Conservation (phyloP, 306 rosid genomes). For the Leucaena leucocephala region DNA sequence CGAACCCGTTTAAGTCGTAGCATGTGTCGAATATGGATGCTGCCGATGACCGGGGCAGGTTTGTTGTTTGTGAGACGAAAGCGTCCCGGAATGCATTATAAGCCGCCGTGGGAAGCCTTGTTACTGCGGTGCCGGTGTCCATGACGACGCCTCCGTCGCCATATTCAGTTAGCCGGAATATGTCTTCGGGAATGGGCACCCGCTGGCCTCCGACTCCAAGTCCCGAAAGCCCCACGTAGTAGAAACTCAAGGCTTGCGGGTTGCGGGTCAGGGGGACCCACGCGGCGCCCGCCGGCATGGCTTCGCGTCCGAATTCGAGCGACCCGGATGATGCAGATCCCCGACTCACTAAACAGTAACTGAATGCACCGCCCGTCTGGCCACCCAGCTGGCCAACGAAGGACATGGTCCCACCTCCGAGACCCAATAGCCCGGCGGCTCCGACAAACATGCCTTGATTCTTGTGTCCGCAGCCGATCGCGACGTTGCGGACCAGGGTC, state of each 20-base stretch:
- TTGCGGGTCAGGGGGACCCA: conserved; percentile 81
- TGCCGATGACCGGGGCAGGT: conserved; percentile 64
- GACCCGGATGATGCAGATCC: conserved; percentile 64
- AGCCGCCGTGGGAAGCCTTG: conserved; percentile 69
- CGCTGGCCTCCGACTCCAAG: conserved; percentile 81
- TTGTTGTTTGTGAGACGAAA: conserved; percentile 65
- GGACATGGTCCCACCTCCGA: conserved; percentile 91
- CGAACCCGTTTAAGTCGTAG: conserved; percentile 71
- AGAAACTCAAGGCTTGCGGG: conserved; percentile 69
- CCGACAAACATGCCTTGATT: conserved; percentile 95
- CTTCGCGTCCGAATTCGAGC: conserved; percentile 75
- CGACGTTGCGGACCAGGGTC: conserved; percentile 64
- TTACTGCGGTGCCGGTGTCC: conserved; percentile 98
- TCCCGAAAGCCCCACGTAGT: conserved; percentile 74
- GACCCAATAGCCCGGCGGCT: conserved; percentile 91
- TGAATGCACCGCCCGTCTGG: conserved; percentile 80
- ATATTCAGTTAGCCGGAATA: conserved; percentile 51
- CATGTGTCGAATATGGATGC: conserved; percentile 89
- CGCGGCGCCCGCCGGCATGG: conserved; percentile 86
- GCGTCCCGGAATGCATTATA: conserved; percentile 70
- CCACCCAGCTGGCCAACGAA: conserved; percentile 91
- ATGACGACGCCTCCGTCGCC: conserved; percentile 88
- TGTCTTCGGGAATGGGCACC: conserved; percentile 63
- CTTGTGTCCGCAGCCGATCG: conserved; percentile 93
- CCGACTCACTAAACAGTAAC: conserved; percentile 81